These are phyloP conservation scores for Carex pumila DNA, from an alignment of 176 grass and related monocot genomes.

Conservation along the genomic window DNA sequence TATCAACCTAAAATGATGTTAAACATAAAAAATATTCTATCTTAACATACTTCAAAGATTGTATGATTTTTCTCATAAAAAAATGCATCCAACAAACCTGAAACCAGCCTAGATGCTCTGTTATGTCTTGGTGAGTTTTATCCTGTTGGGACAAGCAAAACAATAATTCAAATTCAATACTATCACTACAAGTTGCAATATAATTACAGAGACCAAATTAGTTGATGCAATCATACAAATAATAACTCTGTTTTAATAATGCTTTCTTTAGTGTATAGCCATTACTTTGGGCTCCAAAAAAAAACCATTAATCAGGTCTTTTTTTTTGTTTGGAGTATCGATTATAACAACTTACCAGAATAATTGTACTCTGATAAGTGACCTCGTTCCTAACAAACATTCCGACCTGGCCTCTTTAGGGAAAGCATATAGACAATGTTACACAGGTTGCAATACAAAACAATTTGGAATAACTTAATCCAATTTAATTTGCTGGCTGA, in stretches of 20 bases:
- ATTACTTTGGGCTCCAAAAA: background rate
- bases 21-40: background rate
- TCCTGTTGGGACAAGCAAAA: background rate
- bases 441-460: background rate
- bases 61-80: background rate
- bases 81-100: background rate
- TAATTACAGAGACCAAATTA: background rate
- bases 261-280: background rate
- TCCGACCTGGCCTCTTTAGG: background rate
- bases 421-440: background rate
- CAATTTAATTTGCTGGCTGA: constrained; percentile 19
- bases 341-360: constrained; percentile 21
- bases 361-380: constrained; percentile 6
- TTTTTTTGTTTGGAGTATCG: background rate
- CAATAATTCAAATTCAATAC: background rate
- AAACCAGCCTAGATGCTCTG: background rate
- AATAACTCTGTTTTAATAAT: background rate
- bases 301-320: background rate
- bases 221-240: background rate
- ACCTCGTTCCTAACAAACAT: constrained; percentile 20
- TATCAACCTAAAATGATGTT: background rate
- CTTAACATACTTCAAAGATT: background rate
- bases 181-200: background rate
- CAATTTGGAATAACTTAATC: background rate
- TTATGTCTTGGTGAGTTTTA: background rate